A percentile compares a stretch with the other conserved stretches of the same genome.
These are phyloP conservation scores for Hortiboletus flavorubellus DNA, from an alignment of 768 basidiomycete species.

Conservation along the genomic window DNA sequence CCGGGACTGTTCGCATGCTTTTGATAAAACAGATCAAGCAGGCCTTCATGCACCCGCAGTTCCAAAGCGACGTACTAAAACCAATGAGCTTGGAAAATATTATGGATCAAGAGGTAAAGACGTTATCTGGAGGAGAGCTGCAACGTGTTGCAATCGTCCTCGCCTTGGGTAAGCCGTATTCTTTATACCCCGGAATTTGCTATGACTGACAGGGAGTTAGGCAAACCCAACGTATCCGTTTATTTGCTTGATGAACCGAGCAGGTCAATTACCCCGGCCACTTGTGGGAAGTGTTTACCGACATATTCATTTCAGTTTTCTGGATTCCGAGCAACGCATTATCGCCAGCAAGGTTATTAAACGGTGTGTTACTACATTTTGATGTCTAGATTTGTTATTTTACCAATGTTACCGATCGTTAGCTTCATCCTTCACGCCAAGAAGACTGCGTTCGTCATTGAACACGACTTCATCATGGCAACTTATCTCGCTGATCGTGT, in stretches of 20 bases:
- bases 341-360: conserved; percentile 98
- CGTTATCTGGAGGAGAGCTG: conserved; percentile 95
- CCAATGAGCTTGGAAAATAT: conserved; percentile 94
- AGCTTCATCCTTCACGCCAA: conserved; percentile 95
- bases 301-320: conserved; percentile 53
- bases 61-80: conserved; percentile 97
- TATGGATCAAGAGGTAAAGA: conserved; percentile 98
- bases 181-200: neutral
- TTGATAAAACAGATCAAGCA: conserved; percentile 91
- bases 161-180: conserved; percentile 61
- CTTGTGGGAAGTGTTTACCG: neutral
- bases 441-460: conserved; percentile 98
- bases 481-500: conserved; percentile 98
- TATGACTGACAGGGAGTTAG: conserved; percentile 29
- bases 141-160: conserved; percentile 97
- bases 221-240: conserved; percentile 77
- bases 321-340: conserved; percentile 99
- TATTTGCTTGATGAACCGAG: conserved; percentile 97
- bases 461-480: conserved; percentile 99
- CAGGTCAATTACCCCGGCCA: conserved; percentile 42
- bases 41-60: conserved; percentile 99
- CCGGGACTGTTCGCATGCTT: conserved; percentile 93
- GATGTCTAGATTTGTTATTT: neutral
- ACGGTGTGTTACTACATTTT: conserved; percentile 46
- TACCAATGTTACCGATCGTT: conserved; percentile 2